Evolutionary conservation across 2,329 filamentous ascomycete species (phyloP).

Genomic region (Corynespora cassiicola): DNA sequence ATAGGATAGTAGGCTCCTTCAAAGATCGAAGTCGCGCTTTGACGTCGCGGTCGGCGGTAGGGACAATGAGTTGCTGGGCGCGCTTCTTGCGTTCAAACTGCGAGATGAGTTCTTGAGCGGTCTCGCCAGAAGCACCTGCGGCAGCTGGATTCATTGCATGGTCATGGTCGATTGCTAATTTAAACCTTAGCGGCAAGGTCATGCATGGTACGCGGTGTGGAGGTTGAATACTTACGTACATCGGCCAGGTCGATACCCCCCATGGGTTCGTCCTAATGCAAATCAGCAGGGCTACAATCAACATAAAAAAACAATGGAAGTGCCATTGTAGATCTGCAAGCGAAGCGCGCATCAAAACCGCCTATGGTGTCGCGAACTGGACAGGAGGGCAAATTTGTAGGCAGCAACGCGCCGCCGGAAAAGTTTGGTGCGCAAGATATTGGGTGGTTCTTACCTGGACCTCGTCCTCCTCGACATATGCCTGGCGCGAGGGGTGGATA

Average conservation of each 20-base stretch:
- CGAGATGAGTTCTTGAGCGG: slow-evolving; percentile 81
- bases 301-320: too few species aligned
- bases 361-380: too few species aligned
- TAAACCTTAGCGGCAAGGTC: slow-evolving; percentile 3
- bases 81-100: slow-evolving; percentile 92
- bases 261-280: slow-evolving; percentile 63
- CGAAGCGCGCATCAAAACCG: too few species aligned
- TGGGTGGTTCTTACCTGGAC: slow-evolving; percentile 67
- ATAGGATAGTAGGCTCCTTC: slow-evolving; percentile 92
- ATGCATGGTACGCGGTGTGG: neutral
- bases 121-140: slow-evolving; percentile 75
- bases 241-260: slow-evolving; percentile 66
- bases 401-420: too few species aligned
- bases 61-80: slow-evolving; percentile 87
- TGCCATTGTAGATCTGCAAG: too few species aligned
- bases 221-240: slow-evolving; percentile 61
- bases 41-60: slow-evolving; percentile 90
- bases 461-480: slow-evolving; percentile 87
- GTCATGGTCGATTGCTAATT: slow-evolving; percentile 75
- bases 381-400: too few species aligned
- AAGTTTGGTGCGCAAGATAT: too few species aligned
- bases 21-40: slow-evolving; percentile 81
- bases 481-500: slow-evolving; percentile 88
- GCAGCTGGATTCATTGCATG: slow-evolving; percentile 75
- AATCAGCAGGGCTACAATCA: too few species aligned